A percentile compares a stretch with the other conserved stretches of the same genome.
phyloP scores from a whole-genome alignment of 164 flowering plant genomes.

The Platanus orientalis region DNA sequence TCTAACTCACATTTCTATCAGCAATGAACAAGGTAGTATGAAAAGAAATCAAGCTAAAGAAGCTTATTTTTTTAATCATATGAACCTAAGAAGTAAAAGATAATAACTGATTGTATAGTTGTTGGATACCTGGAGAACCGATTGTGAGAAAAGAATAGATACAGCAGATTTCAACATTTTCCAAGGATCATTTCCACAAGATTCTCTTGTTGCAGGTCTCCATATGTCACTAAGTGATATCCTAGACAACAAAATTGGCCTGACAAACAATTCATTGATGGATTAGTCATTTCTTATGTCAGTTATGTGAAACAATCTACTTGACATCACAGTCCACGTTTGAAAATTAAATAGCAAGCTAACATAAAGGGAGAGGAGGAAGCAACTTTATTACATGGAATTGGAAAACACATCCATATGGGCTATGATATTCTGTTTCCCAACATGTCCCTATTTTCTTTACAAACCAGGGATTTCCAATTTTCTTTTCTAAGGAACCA shows the following conservation, averaged over 20 bases:
- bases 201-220: slow-evolving; percentile 73
- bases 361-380: too few species aligned
- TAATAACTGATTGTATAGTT: not conserved
- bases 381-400: not conserved
- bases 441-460: not conserved
- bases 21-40: not conserved
- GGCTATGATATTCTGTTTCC: not conserved
- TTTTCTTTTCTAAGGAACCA: not conserved
- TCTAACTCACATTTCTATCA: not conserved
- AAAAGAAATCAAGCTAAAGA: not conserved
- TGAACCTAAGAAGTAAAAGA: not conserved
- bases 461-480: not conserved
- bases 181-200: slow-evolving; percentile 65
- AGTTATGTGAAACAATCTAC: not conserved
- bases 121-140: slow-evolving; percentile 72
- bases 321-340: not conserved
- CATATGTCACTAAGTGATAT: slow-evolving; percentile 87
- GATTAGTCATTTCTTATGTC: slow-evolving; percentile 6
- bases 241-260: slow-evolving; percentile 79
- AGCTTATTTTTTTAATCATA: too few species aligned
- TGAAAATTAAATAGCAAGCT: not conserved
- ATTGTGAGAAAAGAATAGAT: slow-evolving; percentile 69
- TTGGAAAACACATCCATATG: not conserved
- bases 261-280: slow-evolving; percentile 26
- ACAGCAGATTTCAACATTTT: slow-evolving; percentile 61